Base-by-base conservation (phyloP, 2,329 filamentous ascomycete genomes). In the Aaosphaeria pasadenensis region DNA sequence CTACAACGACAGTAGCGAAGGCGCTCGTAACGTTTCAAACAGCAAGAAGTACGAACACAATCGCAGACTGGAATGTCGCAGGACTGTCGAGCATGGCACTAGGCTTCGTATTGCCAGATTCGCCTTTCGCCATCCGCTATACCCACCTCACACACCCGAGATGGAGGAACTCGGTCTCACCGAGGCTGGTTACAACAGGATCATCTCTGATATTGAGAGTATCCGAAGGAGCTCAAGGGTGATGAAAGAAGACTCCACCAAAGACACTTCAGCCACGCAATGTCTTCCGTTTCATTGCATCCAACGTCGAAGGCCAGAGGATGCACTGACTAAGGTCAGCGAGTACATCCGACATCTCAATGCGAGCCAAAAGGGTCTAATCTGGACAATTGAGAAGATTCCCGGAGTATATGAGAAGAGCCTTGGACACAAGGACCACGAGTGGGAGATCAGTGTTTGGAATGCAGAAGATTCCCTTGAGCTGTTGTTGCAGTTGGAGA, bases 301-400 rank as follows among this genome's bases (percentile, higher is more conserved):
- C 33, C 33, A 9, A 36, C 33, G 33, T n/a, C 45, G 53, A 47
- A 49, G 52, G 36, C 44, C 54, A 1, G 50, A 57, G 24, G 54
- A 56, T 17, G 51, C 55, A 1, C 39, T 59, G 43, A 44, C 48
- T 7, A 53, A 58, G 43, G 51, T 59, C 17, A 55, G 48, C 31
- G 55, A 60, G 11, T 64, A 58, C 32, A 46, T 60, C 35, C 51
- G 57, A n/a, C 33, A 51, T 28, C 36, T 64, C 32, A 64, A 62
- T 38, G 48, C 48, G 7, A 42, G 50, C 7, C 51, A 56, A 30
- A 46, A 52, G 29, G 47, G 48, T 5, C 42, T 61, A 3, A 53
- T 64, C 5, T 64, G 61, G 58, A 63, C 57, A 4, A 55, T 63
- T 39, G 58, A 62, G 45, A 53, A 56, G 42, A 57, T 63, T 13